Percentiles rank a stretch among this genome's conserved stretches.
Evolutionary conservation across 331 rosid genomes (phyloP).

Genomic region (Rhamnella rubrinervis): DNA sequence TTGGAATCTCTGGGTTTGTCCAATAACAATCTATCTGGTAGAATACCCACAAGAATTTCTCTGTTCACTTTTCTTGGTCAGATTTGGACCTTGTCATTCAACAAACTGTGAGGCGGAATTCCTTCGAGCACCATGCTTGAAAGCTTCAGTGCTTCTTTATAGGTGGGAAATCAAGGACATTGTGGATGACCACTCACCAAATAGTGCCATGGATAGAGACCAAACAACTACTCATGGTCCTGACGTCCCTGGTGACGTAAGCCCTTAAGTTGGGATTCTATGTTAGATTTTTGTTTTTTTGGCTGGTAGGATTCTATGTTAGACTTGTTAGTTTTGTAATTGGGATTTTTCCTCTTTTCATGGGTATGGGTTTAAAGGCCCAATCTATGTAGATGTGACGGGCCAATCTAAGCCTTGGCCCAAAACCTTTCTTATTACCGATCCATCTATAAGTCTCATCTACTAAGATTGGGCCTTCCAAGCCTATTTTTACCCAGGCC

Average conservation of each 20-base stretch:
- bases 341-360: slow-evolving; percentile 10
- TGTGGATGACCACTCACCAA: slow-evolving; percentile 13
- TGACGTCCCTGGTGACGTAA: neutral
- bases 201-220: neutral
- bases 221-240: neutral
- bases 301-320: slow-evolving; percentile 34
- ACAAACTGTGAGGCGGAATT: slow-evolving; percentile 7
- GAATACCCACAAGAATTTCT: neutral
- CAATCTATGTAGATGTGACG: no score
- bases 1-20: slow-evolving; percentile 8
- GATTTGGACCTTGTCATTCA: slow-evolving; percentile 3
- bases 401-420: no score
- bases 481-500: no score
- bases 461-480: no score
- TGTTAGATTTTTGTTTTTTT: no score
- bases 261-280: slow-evolving; percentile 16
- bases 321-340: neutral
- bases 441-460: no score
- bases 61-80: neutral
- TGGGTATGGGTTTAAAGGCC: neutral
- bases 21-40: neutral
- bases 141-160: neutral
- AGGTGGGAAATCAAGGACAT: neutral
- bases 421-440: no score
- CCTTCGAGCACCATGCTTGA: neutral